Base-by-base conservation (phyloP, 495 filamentous ascomycete species). In the Coniosporium apollinis region DNA sequence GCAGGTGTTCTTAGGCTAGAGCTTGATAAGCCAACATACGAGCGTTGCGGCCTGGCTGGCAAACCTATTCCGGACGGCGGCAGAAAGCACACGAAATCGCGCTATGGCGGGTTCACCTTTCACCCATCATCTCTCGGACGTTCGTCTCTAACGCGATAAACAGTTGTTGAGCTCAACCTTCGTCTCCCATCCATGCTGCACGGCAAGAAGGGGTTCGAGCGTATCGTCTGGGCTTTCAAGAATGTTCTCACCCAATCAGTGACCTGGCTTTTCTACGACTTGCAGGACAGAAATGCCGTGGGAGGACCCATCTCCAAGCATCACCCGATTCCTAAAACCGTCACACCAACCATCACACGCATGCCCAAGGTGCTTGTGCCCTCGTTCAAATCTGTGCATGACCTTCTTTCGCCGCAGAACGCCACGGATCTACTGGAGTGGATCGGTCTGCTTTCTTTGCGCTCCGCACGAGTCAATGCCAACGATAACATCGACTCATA, bases 201-300 rank as follows among this genome's bases (percentile, higher is more conserved):
- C 47, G 89, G 87, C 19, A 93, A 87, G 54, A 91, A 89, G 46
- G 81, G 78, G 0, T 94, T 94, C 42, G 77, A 91, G 39, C 70
- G 83, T 28, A 68, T 94, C 25, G 59, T 80, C 10, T 84, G 83
- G 62, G 84, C 84, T 9, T 85, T 78, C 54, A 74, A 80, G 39
- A 86, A 92, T 43, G 80, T 82, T 22, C 62, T 94, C 5, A 74
- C 69, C 24, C 52, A 67, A 21, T 70, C 79, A 1, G 43, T 82
- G 17, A 71, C 73, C 1, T 96, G 87, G 83, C 62, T 94, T 1
- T 87, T 94, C 48, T 74, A 67, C 55, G 76, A 85, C 45, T 49
- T 78, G 14, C 20, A 41, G 2, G 59, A 48, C n/a, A 18, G 11
- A 3, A 16, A 18, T n/a, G 31, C 30, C 13, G 30, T 15, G 30